Base-by-base conservation (phyloP, 192 early-diverging fungal genomes). In the Dispira parvispora region DNA sequence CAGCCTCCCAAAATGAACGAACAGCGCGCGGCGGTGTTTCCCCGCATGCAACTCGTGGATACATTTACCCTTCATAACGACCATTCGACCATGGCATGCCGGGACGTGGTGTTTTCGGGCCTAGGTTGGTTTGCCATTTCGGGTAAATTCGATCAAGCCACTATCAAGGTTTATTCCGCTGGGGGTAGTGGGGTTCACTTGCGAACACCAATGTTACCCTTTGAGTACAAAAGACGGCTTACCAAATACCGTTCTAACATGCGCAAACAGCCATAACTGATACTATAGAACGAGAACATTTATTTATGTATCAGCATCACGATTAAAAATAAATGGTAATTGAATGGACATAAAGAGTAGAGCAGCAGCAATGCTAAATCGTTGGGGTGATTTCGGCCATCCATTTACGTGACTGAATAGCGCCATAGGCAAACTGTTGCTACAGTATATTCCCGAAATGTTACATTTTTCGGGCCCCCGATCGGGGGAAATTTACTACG, bases 121-220 rank as follows among this genome's bases (percentile, higher is more conserved):
- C 65, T 82, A 45, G 84, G 84, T 18, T 86, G 84, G 84, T 62
- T 82, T 12, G 72, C 80, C 45, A 60, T 86, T 26, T 67, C 77
- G 2, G 84, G 83, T 21, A 50, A 55, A 46, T 82, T 80, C 62
- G 53, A 69, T 11, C 28, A 56, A 14, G 82, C 81, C 16, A 71
- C 64, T 32, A 68, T 84, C 42, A 67, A 67, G n/a, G 73, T 79
- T 4, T 73, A 70, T 65, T 69, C 78, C 38, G 78, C 82, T 10
- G 69, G 68, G 54, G 80, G 75, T 11, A 62, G 65, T 28, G 76
- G 77, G 8, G 77, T 74, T 23, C 69, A 62, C 44, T 45, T 77
- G 14, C 69, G 84, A 23, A 72, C 80, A 21, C 72, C 84, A n/a
- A 70, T 86, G 43, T 67, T 86, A 65, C 84, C 84, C 8, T 83